These are phyloP conservation scores for Naegleria fowleri DNA, from an alignment of 208 protist species.

Conservation along the genomic window DNA sequence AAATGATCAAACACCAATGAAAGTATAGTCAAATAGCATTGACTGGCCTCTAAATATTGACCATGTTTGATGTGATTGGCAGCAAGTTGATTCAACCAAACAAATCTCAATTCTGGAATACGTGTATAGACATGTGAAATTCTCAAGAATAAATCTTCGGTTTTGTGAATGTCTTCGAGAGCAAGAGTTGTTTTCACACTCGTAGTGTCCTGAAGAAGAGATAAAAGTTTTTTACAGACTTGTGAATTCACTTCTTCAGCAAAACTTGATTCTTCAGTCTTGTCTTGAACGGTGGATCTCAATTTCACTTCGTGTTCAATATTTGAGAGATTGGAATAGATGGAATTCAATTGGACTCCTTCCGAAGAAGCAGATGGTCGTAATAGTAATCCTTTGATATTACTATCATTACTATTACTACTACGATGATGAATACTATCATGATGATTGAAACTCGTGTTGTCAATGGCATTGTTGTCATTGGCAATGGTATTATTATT, in stretches of 20 bases:
- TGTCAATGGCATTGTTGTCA: background rate
- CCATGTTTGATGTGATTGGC: background rate
- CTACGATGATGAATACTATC: too few species aligned
- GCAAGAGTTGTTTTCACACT: background rate
- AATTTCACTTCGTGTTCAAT: background rate
- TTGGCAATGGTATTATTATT: too few species aligned
- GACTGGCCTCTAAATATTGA: background rate
- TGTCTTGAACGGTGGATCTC: background rate
- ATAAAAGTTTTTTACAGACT: background rate
- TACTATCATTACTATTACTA: too few species aligned
- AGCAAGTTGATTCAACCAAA: conserved; percentile 20
- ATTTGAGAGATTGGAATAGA: background rate
- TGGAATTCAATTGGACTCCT: background rate
- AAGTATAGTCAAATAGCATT: background rate
- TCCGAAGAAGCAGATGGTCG: too few species aligned
- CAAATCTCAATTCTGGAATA: conserved; percentile 18
- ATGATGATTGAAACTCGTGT: background rate
- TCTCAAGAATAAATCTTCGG: conserved; percentile 24
- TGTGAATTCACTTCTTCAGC: background rate
- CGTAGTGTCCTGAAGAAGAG: background rate
- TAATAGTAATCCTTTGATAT: too few species aligned
- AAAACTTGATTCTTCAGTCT: background rate
- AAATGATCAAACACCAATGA: background rate
- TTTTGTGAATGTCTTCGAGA: background rate
- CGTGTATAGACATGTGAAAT: background rate